Evolutionary conservation across 495 filamentous ascomycete species (phyloP), one percentile per base, ranked within the genome.

Genomic region (Hypoxylon cercidicola): DNA sequence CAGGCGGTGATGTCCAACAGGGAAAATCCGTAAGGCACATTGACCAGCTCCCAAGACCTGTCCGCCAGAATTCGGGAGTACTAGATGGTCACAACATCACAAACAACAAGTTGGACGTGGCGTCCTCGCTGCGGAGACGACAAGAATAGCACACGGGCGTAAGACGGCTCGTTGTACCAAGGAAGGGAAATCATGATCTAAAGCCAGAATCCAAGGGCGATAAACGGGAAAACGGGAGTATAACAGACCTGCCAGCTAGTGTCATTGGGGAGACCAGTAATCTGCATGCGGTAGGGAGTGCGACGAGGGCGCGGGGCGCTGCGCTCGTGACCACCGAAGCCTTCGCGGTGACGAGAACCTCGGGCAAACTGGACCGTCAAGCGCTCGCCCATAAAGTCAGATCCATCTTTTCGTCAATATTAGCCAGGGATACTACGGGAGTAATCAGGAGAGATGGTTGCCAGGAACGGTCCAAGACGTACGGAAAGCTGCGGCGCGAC

Each of bases 161-260:
- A 67, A 64, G 34, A 69, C 57, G 56, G 63, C 63, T 63, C 66
- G 69, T 65, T 72, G 70, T 67, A 69, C 66, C 68, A 72, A 64
- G 68, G 72, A 66, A 74, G 68, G 72, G 66, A 72, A 63, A 74
- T 69, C 55, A 70, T 70, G 66, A 64, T 66, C 57, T 49, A 66
- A 71, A 48, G 63, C 71, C 71, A 78, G 68, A 77, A 71, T 79
- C 79, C 79, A 75, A 69, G 77, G 71, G 74, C 72, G 82, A 80
- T 75, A 76, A 84, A 87, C 81, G 81, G 82, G 81, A 78, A 76
- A 82, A 80, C 77, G 71, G 71, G 71, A 66, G 69, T 62, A 79
- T 74, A 89, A 91, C 95, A 96, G 90, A 99, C 95, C 95, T 99
- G 95, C 95, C 95, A 99, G 87, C 93, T 97, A 83, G 96, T 98